Percentiles rank a stretch among this genome's conserved stretches.
Conservation (phyloP, 1,284 basidiomycete species). For the Boletellus deceptivus region DNA sequence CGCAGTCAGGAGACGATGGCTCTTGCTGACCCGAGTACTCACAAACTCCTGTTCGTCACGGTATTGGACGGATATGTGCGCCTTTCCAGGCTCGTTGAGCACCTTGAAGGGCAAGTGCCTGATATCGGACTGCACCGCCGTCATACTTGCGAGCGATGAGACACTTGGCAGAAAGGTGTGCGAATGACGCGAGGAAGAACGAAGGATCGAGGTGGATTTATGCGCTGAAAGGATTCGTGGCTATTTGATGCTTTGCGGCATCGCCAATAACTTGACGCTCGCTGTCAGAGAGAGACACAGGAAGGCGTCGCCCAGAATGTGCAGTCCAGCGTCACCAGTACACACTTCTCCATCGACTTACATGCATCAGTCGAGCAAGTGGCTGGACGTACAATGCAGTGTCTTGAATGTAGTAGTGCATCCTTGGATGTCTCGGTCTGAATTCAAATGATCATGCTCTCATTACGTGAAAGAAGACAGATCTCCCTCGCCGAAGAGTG, state of each 20-base stretch:
- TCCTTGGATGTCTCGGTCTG: too few relatives aligned
- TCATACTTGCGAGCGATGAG: slow-evolving; percentile 85
- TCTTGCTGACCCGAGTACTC: slow-evolving; percentile 36
- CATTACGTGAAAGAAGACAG: too few relatives aligned
- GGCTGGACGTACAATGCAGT: too few relatives aligned
- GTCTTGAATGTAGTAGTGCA: too few relatives aligned
- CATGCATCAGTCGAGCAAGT: too few relatives aligned
- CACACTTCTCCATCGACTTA: too few relatives aligned
- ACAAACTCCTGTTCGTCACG: slow-evolving; percentile 89
- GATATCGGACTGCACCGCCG: slow-evolving; percentile 93
- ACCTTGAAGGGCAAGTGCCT: slow-evolving; percentile 97
- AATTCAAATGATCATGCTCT: too few relatives aligned
- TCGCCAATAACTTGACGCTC: slow-evolving; percentile 96
- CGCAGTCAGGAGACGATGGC: slow-evolving; percentile 12
- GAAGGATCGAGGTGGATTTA: slow-evolving; percentile 32
- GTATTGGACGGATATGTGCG: slow-evolving; percentile 87
- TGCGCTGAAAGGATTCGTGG: slow-evolving; percentile 82
- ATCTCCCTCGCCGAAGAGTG: too few relatives aligned
- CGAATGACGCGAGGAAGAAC: slow-evolving; percentile 5
- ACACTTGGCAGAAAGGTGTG: slow-evolving; percentile 63
- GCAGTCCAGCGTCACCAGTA: too few relatives aligned
- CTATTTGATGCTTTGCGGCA: slow-evolving; percentile 94
- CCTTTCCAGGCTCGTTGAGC: slow-evolving; percentile 81
- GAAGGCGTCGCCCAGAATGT: slow-evolving; percentile 95
- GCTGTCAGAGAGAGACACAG: slow-evolving; percentile 89